Evolutionary conservation across 176 grass and related monocot genomes (phyloP), one percentile per base, ranked within the genome.

Genomic region (Canna indica): DNA sequence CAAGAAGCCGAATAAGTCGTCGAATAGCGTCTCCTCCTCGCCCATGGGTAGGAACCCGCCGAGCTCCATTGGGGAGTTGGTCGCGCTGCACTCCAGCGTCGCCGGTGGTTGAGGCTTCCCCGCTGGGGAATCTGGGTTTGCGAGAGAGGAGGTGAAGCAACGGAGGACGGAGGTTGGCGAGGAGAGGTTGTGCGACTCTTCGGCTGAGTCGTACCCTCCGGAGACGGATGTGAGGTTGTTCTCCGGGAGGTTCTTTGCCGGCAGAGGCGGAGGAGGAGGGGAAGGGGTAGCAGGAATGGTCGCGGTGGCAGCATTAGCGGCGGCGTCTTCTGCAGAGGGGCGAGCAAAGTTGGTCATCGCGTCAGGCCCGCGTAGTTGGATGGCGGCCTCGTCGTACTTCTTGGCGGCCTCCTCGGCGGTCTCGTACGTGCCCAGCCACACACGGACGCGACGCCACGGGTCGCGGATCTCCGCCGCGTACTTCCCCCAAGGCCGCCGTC

Each of bases 401-500:
- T 85, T 86, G 59, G 95, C 95, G 28, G 95, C 95, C 75, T 99
- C 95, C 84, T 94, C 90, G 10, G 95, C 95, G 0, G 95, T 94
- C 67, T 99, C 79, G 75, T 90, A 99, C 20, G 95, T 99, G 48
- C 95, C 95, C 0, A 99, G 95, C 95, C 95, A 99, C 5, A 99
- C 85, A 0, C 95, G 84, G 6, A 99, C 82, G 26, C 90, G 90
- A 1, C 85, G 70, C 78, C 81, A 77, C 11, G 95, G 95, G 87
- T 99, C 95, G 14, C 95, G 86, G 67, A 99, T 99, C 87, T 99
- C 95, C 78, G 95, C 95, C 15, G 95, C 95, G 69, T 94, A 99
- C 79, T 99, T 99, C 31, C 95, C 95, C 95, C 95, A 99, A 0
- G 95, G 90, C 27, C 95, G 86, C 26, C 79, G 67, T 8, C 95